Base-by-base conservation (phyloP, 306 rosid genomes). In the Medicago lupulina region DNA sequence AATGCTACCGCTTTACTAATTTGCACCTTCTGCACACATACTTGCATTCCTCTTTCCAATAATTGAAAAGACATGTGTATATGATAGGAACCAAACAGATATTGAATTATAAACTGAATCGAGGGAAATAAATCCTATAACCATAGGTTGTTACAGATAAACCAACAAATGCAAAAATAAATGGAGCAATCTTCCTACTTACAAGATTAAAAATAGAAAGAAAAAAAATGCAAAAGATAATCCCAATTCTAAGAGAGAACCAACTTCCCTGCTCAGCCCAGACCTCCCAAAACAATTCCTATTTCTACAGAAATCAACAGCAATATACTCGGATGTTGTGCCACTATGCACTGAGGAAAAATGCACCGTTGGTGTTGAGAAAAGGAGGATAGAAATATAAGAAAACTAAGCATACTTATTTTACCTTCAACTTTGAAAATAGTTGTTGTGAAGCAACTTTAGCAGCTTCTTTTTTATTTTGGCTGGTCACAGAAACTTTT, bases 351-450 rank as follows among this genome's bases (percentile, higher is more conserved):
- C 36, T 19, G 51, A 36, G 55, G 78, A 70, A 53, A 75, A 53
- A 71, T 59, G 67, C 25, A 73, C 76, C 41, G 61, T 58, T 43
- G 58, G 61, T 28, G 25, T 70, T 46, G 76, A 68, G 19, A 74
- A 59, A 80, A 23, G 8, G 40, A 49, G 70, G 38, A 67, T 21
- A 21, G 41, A 75, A 44, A 53, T 73, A 41, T 69, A 18, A 17
- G 73, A 16, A 38, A 76, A 70, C 60, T 15, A 63, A 66, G 77
- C 78, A 86, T n/a, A 44, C 12, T 54, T 43, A 25, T 46, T 80
- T 71, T 85, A 92, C 98, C 93, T 84, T 90, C 67, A 95, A 75
- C 76, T 84, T 43, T 13, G 78, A 57, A 18, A 83, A 80, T 58
- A 95, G 43, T 36, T 2, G 23, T 25, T 84, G 87, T 11, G 96